Base-by-base conservation (phyloP, 331 rosid genomes). In the Arachis monticola region DNA sequence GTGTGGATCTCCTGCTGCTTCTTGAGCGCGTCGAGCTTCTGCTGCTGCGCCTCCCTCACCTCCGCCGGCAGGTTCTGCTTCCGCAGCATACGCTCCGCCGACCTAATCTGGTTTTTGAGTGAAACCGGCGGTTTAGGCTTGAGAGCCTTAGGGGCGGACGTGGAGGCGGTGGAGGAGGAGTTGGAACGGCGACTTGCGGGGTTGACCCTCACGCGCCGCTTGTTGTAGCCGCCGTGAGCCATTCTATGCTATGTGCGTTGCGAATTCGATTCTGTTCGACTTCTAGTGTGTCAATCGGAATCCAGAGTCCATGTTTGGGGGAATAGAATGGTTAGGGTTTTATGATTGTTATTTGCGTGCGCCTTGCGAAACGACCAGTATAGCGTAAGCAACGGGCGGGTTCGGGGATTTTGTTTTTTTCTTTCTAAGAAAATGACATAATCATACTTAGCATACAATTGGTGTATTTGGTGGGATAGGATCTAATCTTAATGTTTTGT, bases 91-190 rank as follows among this genome's bases (percentile, higher is more conserved):
- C 99, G 99, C 81, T 92, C 97, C 4, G 82, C 66, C 67, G 99
- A 95, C 59, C 99, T 93, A 82, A 95, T 90, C 90, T 90, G 97
- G 83, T 95, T 92, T 85, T 95, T 95, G 77, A 95, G 97, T 40
- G 97, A 88, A 45, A 87, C 93, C 31, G 96, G 60, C 11, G 97
- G 75, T 79, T 92, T 94, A 50, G 92, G 56, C 77, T 91, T 91
- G 68, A 91, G 87, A 82, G 88, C 90, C 85, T 95, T 95, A 32
- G 35, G 35, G 67, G 85, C n/a, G 14, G 56, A 42, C 46, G 46
- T 4, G 6, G 46, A 42, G 5, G 35, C 35, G 35, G 35, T 48
- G 10, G 56, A 51, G 56, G 56, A 51, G 27, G 96, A 85, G 77
- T 89, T 90, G 31, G 97, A 88, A 67, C 97, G 91, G 40, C 97